A percentile compares a stretch with the other conserved stretches of the same genome.
Conservation (phyloP, 129 eudicot species). For the Pulicaria dysenterica region DNA sequence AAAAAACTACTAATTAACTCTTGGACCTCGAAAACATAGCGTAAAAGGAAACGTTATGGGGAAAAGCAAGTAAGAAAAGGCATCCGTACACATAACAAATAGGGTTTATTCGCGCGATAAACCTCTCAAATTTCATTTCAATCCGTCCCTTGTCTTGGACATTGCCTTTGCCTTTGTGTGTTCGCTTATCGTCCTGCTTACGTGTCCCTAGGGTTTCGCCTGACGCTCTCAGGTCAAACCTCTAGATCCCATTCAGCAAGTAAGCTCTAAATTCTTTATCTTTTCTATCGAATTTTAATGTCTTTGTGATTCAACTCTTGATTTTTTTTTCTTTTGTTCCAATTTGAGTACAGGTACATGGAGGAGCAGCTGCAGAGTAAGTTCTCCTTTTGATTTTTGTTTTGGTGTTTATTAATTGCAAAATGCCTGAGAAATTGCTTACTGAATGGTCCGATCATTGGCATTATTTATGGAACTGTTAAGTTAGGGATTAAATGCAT, state of each 20-base stretch:
- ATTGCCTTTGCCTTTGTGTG: neutral
- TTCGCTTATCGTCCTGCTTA: neutral
- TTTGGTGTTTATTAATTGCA: neutral
- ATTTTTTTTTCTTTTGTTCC: neutral
- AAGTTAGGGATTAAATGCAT: neutral
- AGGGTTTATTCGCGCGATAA: slow-evolving; percentile 34
- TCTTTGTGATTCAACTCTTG: slow-evolving; percentile 5
- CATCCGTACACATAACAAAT: neutral
- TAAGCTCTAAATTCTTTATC: neutral
- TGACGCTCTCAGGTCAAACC: slow-evolving; percentile 28
- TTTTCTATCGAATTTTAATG: neutral
- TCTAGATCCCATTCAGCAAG: slow-evolving; percentile 25
- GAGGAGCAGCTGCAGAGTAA: slow-evolving; percentile 42
- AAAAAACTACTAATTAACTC: too few relatives aligned
- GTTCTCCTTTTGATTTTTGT: slow-evolving; percentile 15
- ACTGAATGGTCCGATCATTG: neutral
- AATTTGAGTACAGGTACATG: slow-evolving; percentile 31
- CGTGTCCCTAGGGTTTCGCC: slow-evolving; percentile 33
- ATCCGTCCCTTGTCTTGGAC: too few relatives aligned
- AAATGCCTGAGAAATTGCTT: slow-evolving; percentile 1
- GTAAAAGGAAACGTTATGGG: too few relatives aligned
- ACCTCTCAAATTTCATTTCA: slow-evolving; percentile 14
- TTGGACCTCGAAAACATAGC: too few relatives aligned
- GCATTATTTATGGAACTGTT: slow-evolving; percentile 25
- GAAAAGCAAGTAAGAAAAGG: neutral